Evolutionary conservation across 176 grass and related monocot genomes (phyloP).

Genomic region (Puccinellia tenuiflora): DNA sequence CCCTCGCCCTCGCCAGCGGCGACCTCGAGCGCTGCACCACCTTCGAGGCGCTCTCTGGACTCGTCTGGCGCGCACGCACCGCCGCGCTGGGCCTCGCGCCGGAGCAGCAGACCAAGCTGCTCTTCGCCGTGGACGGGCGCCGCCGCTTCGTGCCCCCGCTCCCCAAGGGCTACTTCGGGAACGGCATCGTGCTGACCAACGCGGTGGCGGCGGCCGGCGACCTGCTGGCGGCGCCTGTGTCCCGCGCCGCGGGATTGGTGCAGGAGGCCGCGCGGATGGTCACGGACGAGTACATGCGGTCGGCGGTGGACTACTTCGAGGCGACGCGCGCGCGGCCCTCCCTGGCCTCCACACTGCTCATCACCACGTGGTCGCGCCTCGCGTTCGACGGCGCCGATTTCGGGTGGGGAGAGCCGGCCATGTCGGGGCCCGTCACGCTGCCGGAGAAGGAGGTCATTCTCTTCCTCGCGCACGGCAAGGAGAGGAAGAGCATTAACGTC

Average conservation of each 20-base stretch:
- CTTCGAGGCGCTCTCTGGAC: constrained; percentile 76
- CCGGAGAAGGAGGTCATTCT: constrained; percentile 91
- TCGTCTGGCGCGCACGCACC: constrained; percentile 77
- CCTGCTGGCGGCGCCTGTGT: constrained; percentile 43
- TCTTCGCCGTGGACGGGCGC: constrained; percentile 86
- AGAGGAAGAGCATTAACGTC: constrained; percentile 80
- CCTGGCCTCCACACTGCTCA: constrained; percentile 69
- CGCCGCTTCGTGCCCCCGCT: constrained; percentile 55
- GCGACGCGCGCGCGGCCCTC: constrained; percentile 62
- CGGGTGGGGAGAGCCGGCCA: constrained; percentile 64
- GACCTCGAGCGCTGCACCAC: constrained; percentile 44
- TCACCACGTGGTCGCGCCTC: constrained; percentile 84
- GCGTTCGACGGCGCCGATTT: constrained; percentile 81
- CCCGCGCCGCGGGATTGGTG: constrained; percentile 45
- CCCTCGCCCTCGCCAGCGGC: constrained; percentile 36
- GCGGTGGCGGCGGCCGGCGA: constrained; percentile 51
- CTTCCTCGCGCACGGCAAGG: constrained; percentile 81
- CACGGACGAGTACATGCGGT: constrained; percentile 82
- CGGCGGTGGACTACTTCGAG: constrained; percentile 96
- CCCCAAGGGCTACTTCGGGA: constrained; percentile 66
- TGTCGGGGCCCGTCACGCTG: constrained; percentile 77
- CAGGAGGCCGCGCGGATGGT: constrained; percentile 59
- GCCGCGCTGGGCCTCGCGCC: constrained; percentile 39
- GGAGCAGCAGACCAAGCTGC: constrained; percentile 72
- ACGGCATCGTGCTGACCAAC: constrained; percentile 77